Evolutionary conservation across 192 early-diverging fungal genomes (phyloP).

Genomic region (Entrophospora sp.): DNA sequence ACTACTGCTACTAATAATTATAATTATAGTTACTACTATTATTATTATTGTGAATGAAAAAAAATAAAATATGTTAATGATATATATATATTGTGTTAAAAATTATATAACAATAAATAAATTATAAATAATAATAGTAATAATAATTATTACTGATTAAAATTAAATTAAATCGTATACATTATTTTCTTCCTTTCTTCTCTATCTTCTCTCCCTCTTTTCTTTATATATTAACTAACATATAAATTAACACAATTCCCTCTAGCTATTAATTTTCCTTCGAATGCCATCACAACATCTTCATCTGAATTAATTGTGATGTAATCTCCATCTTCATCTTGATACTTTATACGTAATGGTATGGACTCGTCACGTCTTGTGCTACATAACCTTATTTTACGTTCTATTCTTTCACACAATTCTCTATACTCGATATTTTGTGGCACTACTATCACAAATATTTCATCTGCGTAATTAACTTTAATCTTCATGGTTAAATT

Average conservation of each 20-base stretch:
- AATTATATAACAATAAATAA: no score
- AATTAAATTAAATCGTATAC: background rate
- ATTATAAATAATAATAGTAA: no score
- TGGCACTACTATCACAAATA: slow-evolving; percentile 84
- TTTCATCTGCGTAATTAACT: slow-evolving; percentile 79
- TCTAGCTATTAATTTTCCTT: slow-evolving; percentile 40
- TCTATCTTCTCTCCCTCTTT: background rate
- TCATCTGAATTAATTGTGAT: slow-evolving; percentile 81
- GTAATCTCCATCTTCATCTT: slow-evolving; percentile 90
- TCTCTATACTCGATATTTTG: slow-evolving; percentile 66
- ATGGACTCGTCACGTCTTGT: slow-evolving; percentile 46
- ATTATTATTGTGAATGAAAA: no score
- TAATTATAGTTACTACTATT: no score
- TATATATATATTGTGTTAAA: no score
- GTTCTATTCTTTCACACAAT: slow-evolving; percentile 72
- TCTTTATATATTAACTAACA: slow-evolving; percentile 32
- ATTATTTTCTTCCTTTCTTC: background rate
- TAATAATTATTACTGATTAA: no score
- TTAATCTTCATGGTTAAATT: slow-evolving; percentile 71
- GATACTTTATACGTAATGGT: slow-evolving; percentile 70
- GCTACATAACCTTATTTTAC: slow-evolving; percentile 80
- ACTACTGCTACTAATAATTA: no score
- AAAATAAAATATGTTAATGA: no score
- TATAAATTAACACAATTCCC: slow-evolving; percentile 43
- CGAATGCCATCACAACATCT: slow-evolving; percentile 90